These are phyloP conservation scores for Vitis riparia DNA, from an alignment of 164 flowering plant species.

Conservation along the genomic window DNA sequence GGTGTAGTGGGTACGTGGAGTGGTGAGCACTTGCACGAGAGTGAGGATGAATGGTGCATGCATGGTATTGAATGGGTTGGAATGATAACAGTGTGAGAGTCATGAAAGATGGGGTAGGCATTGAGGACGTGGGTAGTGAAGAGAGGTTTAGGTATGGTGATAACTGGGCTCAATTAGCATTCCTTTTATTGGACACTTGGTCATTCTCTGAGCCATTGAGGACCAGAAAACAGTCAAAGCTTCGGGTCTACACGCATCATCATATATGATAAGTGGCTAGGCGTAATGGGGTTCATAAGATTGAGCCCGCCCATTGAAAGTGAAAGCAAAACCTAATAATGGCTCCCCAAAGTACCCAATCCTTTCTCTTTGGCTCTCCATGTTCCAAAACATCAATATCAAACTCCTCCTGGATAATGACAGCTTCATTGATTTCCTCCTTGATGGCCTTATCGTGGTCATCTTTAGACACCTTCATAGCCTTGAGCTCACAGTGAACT, in stretches of 20 bases:
- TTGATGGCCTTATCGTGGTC: conserved; percentile 1
- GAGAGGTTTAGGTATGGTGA: background rate
- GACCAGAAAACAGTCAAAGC: too few species aligned
- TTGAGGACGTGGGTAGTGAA: too few species aligned
- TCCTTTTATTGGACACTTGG: too few species aligned
- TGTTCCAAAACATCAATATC: background rate
- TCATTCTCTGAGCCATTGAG: too few species aligned
- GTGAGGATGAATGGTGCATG: too few species aligned
- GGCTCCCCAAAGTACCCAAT: conserved; percentile 3
- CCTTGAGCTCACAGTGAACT: conserved; percentile 30
- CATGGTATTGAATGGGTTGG: too few species aligned
- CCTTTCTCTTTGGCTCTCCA: background rate
- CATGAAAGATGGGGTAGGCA: too few species aligned
- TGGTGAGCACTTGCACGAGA: too few species aligned
- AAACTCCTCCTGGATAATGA: background rate
- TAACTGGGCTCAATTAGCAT: background rate
- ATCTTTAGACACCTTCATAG: conserved; percentile 14
- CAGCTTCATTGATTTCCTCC: conserved; percentile 3
- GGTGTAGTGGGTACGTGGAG: too few species aligned
- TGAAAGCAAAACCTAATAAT: background rate
- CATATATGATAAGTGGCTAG: background rate
- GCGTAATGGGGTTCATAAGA: background rate
- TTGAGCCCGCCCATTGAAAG: background rate
- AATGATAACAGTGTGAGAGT: too few species aligned
- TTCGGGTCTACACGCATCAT: too few species aligned